These are phyloP conservation scores for Colletotrichum tropicicola DNA, from an alignment of 2,329 filamentous ascomycete species.

Conservation along the genomic window DNA sequence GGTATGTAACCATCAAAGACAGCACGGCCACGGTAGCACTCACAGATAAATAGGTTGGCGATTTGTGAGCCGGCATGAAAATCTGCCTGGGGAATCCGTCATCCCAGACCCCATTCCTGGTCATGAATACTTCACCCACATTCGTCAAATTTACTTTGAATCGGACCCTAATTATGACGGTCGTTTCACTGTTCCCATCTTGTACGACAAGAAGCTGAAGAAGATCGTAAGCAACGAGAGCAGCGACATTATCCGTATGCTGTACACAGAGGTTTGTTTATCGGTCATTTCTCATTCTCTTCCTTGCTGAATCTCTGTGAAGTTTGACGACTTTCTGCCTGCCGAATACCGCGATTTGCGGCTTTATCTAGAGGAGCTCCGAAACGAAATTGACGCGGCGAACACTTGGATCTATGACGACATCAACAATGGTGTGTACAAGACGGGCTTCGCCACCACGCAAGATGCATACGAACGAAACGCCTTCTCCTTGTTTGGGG, in stretches of 20 bases:
- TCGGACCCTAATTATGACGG: slow-evolving; percentile 77
- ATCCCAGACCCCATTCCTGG: slow-evolving; percentile 74
- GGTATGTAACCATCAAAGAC: slow-evolving; percentile 53
- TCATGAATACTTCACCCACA: slow-evolving; percentile 73
- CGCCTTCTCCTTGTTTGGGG: slow-evolving; percentile 75
- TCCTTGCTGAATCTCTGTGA: neutral
- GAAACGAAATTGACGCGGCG: slow-evolving; percentile 75
- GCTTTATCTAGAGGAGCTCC: slow-evolving; percentile 74
- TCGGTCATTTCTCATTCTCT: neutral
- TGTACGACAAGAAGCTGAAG: slow-evolving; percentile 81
- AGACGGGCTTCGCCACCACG: slow-evolving; percentile 84
- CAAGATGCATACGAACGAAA: slow-evolving; percentile 84
- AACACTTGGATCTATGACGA: slow-evolving; percentile 83
- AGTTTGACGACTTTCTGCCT: slow-evolving; percentile 77
- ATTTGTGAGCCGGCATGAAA: slow-evolving; percentile 68
- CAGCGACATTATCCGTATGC: slow-evolving; percentile 91
- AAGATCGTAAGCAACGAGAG: slow-evolving; percentile 92
- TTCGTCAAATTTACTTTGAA: slow-evolving; percentile 83
- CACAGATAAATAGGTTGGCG: too few relatives aligned
- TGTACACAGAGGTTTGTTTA: slow-evolving; percentile 67
- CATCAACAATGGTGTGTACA: slow-evolving; percentile 79
- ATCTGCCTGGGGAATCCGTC: slow-evolving; percentile 68
- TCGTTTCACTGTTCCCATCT: slow-evolving; percentile 86
- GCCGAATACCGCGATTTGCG: slow-evolving; percentile 68
- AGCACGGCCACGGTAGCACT: too few relatives aligned